Conservation (phyloP, 768 basidiomycete species). For the Naematelia aurantialba region DNA sequence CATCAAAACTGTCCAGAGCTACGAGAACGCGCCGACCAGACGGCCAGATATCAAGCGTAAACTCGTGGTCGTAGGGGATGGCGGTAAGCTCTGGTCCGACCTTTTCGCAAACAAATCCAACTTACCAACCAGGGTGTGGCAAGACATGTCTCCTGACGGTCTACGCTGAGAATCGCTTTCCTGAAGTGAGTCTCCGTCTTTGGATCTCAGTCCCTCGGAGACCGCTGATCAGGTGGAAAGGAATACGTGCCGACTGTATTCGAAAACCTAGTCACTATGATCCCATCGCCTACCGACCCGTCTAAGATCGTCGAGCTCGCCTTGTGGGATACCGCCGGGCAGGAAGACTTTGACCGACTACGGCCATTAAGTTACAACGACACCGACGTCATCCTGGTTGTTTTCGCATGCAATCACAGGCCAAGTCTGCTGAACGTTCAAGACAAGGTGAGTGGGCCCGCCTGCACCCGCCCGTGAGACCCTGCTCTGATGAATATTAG, state of each 20-base stretch:
- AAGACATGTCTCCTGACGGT: constrained; percentile 51
- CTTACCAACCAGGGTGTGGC: constrained; percentile 41
- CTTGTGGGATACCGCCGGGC: constrained; percentile 99
- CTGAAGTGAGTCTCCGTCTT: constrained; percentile 42
- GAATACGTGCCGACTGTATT: constrained; percentile 51
- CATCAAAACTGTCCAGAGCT: background rate
- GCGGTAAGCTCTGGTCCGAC: constrained; percentile 42
- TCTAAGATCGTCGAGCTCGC: constrained; percentile 46
- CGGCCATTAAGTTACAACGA: constrained; percentile 51
- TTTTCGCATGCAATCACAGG: constrained; percentile 50
- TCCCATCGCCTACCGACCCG: constrained; percentile 46
- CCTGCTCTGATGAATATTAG: constrained; percentile 17
- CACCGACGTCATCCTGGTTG: constrained; percentile 51
- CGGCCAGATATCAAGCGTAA: constrained; percentile 46
- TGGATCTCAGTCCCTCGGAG: background rate
- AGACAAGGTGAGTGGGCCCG: constrained; percentile 47
- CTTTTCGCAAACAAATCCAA: background rate
- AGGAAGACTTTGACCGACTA: constrained; percentile 73
- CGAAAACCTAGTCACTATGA: constrained; percentile 46
- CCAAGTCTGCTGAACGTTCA: constrained; percentile 50
- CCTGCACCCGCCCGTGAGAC: too few relatives aligned
- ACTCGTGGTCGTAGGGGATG: constrained; percentile 48
- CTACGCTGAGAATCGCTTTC: constrained; percentile 49
- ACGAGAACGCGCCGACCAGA: constrained; percentile 20
- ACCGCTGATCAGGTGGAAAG: constrained; percentile 11